Evolutionary conservation across 1,284 basidiomycete genomes (phyloP).

Genomic region (Porodaedalea pini): DNA sequence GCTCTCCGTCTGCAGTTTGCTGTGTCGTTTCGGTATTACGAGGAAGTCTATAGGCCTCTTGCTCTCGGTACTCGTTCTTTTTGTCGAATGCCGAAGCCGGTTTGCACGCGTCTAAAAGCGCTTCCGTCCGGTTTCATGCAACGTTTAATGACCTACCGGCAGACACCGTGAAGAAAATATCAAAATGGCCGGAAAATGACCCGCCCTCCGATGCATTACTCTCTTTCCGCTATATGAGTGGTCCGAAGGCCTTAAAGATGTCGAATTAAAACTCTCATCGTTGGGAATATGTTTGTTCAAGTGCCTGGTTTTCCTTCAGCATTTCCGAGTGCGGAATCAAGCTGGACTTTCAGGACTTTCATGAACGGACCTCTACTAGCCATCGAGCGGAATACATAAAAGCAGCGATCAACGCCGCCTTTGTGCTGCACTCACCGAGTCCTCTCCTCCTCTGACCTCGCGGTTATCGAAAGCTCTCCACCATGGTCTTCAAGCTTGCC

Average conservation of each 20-base stretch:
- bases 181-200: too few relatives aligned
- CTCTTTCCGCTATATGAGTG: not conserved
- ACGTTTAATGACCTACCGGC: too few relatives aligned
- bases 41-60: too few relatives aligned
- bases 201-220: not conserved
- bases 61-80: too few relatives aligned
- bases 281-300: not conserved
- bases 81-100: too few relatives aligned
- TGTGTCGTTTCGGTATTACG: too few relatives aligned
- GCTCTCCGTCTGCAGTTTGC: too few relatives aligned
- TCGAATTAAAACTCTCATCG: not conserved
- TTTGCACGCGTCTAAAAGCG: too few relatives aligned
- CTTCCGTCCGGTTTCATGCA: too few relatives aligned
- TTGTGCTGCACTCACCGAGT: slow-evolving; percentile 9
- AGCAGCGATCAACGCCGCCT: not conserved
- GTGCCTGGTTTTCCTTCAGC: not conserved
- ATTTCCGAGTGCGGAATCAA: not conserved
- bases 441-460: not conserved
- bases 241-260: not conserved
- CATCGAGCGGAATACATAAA: not conserved
- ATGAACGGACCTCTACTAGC: not conserved
- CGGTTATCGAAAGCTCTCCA: not conserved
- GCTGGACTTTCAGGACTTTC: not conserved
- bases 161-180: too few relatives aligned
- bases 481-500: slow-evolving; percentile 17